Conservation (phyloP, 805 yeast genomes). For the Hanseniaspora taiwanica region DNA sequence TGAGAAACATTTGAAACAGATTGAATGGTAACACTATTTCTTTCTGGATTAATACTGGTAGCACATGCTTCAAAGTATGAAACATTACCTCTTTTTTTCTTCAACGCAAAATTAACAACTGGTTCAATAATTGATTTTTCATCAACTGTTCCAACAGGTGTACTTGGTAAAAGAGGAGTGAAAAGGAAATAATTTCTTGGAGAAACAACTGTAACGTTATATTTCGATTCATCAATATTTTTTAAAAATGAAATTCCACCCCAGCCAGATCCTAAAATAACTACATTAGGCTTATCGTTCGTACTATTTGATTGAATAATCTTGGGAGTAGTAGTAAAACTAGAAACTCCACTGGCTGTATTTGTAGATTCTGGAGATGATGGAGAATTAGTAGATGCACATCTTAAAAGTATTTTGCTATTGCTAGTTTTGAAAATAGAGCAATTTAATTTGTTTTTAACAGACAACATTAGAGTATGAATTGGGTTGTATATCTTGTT, state of each 20-base stretch:
- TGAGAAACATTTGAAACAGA: conserved; percentile 23
- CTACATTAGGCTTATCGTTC: conserved; percentile 31
- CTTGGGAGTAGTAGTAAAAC: conserved; percentile 28
- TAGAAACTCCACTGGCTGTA: conserved; percentile 20
- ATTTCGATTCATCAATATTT: conserved; percentile 72
- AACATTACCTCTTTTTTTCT: conserved; percentile 60
- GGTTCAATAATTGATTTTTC: conserved; percentile 94
- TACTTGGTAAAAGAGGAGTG: conserved; percentile 86
- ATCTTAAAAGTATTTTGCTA: background rate
- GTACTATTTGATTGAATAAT: conserved; percentile 20
- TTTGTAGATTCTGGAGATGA: conserved; percentile 3
- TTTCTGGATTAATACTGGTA: conserved; percentile 64
- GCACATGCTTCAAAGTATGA: conserved; percentile 85
- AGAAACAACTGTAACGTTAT: conserved; percentile 79
- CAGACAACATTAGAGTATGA: too few relatives aligned
- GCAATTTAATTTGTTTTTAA: too few relatives aligned
- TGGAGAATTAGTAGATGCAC: background rate
- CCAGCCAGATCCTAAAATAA: conserved; percentile 85
- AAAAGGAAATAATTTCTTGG: conserved; percentile 90
- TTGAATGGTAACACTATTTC: conserved; percentile 54
- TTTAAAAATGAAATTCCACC: conserved; percentile 80
- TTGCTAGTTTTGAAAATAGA: too few relatives aligned
- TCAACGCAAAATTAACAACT: conserved; percentile 74
- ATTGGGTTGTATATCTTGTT: too few relatives aligned
- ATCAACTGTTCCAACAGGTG: conserved; percentile 83